phyloP scores from a whole-genome alignment of 495 filamentous ascomycete species.

The Neurospora sublineolata region DNA sequence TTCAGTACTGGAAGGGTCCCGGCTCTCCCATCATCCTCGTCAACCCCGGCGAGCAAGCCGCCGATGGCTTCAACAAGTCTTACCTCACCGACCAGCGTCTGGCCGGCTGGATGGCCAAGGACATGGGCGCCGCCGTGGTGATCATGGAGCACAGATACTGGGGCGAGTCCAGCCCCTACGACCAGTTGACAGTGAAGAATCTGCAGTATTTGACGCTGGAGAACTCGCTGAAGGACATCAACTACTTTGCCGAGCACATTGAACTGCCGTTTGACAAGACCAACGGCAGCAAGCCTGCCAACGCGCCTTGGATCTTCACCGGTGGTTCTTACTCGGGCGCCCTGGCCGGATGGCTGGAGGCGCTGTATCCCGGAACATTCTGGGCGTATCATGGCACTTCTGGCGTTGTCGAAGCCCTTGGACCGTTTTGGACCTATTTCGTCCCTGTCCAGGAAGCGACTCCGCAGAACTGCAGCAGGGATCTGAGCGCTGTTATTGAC shows the following conservation, averaged over 20 bases:
- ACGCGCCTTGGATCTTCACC: constrained; percentile 50
- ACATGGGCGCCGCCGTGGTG: constrained; percentile 44
- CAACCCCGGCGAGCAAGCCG: constrained; percentile 44
- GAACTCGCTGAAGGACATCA: constrained; percentile 50
- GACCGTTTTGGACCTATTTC: constrained; percentile 59
- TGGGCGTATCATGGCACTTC: constrained; percentile 57
- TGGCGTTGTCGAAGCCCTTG: constrained; percentile 51
- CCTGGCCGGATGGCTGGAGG: constrained; percentile 50
- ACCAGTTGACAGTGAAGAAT: constrained; percentile 41
- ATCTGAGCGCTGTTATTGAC: constrained; percentile 43
- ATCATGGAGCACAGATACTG: constrained; percentile 53
- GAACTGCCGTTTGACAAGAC: constrained; percentile 45
- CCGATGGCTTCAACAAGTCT: constrained; percentile 32
- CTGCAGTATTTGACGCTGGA: constrained; percentile 52
- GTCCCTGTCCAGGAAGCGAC: constrained; percentile 49
- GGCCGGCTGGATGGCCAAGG: constrained; percentile 40
- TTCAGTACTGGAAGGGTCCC: constrained; percentile 20
- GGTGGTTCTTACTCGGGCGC: constrained; percentile 59
- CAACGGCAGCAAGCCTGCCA: constrained; percentile 39
- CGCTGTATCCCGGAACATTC: constrained; percentile 48
- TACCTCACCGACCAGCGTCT: constrained; percentile 30
- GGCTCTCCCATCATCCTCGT: constrained; percentile 35
- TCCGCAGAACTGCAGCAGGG: constrained; percentile 51
- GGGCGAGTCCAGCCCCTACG: constrained; percentile 50
- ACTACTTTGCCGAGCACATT: constrained; percentile 50